Evolutionary conservation across 768 basidiomycete genomes (phyloP).

Genomic region (Vararia minispora): DNA sequence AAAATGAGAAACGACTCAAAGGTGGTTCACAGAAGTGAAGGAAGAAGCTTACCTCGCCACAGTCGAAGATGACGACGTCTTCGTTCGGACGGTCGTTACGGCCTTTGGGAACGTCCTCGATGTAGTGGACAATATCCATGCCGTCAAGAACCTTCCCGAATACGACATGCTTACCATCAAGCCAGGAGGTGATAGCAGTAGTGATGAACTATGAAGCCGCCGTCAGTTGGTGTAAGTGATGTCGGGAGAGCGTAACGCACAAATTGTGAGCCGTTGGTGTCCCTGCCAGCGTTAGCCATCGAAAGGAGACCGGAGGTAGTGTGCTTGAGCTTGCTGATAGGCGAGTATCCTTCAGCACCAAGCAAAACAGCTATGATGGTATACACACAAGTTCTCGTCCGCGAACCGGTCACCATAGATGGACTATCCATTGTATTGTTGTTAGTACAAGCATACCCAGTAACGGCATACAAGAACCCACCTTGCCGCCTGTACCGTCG

Average conservation of each 20-base stretch:
- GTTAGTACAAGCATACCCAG: not conserved
- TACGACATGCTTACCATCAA: constrained; percentile 90
- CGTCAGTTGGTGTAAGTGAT: constrained; percentile 2
- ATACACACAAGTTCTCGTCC: constrained; percentile 88
- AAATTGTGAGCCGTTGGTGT: constrained; percentile 94
- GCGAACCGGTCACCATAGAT: constrained; percentile 87
- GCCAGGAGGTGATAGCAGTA: constrained; percentile 77
- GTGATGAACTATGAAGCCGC: constrained; percentile 67
- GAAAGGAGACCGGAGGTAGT: constrained; percentile 78
- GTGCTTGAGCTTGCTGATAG: constrained; percentile 84
- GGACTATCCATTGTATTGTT: constrained; percentile 32
- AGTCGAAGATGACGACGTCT: constrained; percentile 72
- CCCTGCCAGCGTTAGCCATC: constrained; percentile 90
- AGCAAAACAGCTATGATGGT: not conserved
- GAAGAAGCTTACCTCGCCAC: constrained; percentile 63
- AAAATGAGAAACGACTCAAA: constrained; percentile 1
- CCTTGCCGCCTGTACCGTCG: constrained; percentile 89
- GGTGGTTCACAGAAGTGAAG: constrained; percentile 1
- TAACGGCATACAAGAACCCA: constrained; percentile 18
- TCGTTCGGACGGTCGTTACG: constrained; percentile 59
- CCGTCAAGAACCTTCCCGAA: constrained; percentile 90
- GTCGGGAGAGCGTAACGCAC: constrained; percentile 30
- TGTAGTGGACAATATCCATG: constrained; percentile 71
- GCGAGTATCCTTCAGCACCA: not conserved
- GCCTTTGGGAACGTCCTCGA: constrained; percentile 71